Evolutionary conservation across 2,329 filamentous ascomycete genomes (phyloP), one percentile per base, ranked within the genome.

Genomic region (Aspergillus ibericus): DNA sequence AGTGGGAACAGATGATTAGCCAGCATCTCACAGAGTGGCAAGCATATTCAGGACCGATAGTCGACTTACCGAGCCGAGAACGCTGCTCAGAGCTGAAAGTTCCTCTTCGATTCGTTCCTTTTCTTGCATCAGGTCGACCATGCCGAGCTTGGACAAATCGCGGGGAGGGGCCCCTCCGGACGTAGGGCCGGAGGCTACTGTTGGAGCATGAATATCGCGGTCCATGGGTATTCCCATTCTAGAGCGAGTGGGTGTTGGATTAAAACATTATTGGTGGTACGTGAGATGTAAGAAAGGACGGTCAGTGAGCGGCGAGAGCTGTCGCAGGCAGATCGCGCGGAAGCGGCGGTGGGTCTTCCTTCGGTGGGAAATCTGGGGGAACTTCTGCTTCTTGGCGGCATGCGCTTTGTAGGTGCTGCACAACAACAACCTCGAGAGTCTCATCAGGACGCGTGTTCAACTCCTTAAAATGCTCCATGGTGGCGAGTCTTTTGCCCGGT

Each of bases 41-140:
- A 60, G n/a, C 18, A 42, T 55, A 27, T 36, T 5, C 34, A 13
- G 22, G 18, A 15, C 5, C 32, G 12, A 34, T 20, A 47, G 40
- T 7, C 3, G 56, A 74, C 85, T 69, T 79, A 96, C 93, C 65
- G 92, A 95, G 65, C 92, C 90, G n/a, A 99, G 84, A 13, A 98
- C 91, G 54, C 88, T 83, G 60, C 93, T 88, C 8, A 98, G 82
- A 13, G 92, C 90, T 67, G 88, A 90, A 60, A 99, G 83, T 78
- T 99, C 93, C 49, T 85, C 87, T 78, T 99, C 95, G 46, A 96
- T 79, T 57, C 86, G 83, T 66, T 93, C 88, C 75, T 96, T 98
- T 78, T 92, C 90, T 34, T 84, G 83, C 71, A 95, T 91, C 53
- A 98, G 85, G 78, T 96, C 89, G 44, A 84, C 79, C 71, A 97